These are phyloP conservation scores for Ophiostoma triangulosporum DNA, from an alignment of 2,329 filamentous ascomycete genomes.

Conservation along the genomic window DNA sequence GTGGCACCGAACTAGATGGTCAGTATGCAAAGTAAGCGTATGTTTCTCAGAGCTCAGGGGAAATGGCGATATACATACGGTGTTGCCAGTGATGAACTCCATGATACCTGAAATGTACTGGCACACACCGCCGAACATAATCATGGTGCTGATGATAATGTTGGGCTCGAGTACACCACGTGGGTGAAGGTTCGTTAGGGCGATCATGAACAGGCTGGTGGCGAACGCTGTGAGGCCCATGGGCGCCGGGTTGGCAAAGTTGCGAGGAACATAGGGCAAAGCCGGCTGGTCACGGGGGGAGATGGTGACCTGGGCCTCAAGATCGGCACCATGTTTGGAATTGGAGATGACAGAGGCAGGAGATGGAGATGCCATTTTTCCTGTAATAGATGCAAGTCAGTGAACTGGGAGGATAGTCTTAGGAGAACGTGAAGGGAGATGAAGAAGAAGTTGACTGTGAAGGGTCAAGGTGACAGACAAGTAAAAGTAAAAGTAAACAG, in stretches of 20 bases:
- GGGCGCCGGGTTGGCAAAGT: slow-evolving; percentile 62
- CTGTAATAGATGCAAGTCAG: background rate
- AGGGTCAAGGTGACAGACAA: too few relatives aligned
- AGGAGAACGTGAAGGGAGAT: background rate
- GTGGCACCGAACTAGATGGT: slow-evolving; percentile 52
- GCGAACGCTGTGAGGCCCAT: slow-evolving; percentile 67
- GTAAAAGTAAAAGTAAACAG: too few relatives aligned
- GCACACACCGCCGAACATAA: slow-evolving; percentile 63
- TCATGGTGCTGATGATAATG: slow-evolving; percentile 58
- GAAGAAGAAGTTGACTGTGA: background rate
- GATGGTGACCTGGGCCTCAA: slow-evolving; percentile 10
- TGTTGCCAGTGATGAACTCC: slow-evolving; percentile 77
- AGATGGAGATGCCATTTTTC: slow-evolving; percentile 7
- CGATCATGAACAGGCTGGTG: slow-evolving; percentile 71
- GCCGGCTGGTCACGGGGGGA: slow-evolving; percentile 9
- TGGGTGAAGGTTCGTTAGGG: slow-evolving; percentile 58
- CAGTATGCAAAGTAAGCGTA: background rate
- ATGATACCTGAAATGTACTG: slow-evolving; percentile 78
- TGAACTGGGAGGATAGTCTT: background rate
- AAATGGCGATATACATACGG: slow-evolving; percentile 19
- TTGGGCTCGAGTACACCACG: slow-evolving; percentile 46
- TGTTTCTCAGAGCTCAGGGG: too few relatives aligned
- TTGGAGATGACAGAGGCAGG: slow-evolving; percentile 9
- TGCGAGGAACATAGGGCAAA: slow-evolving; percentile 9
- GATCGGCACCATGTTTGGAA: slow-evolving; percentile 8